Evolutionary conservation across 805 yeast genomes (phyloP).

Genomic region (Kodamaea laetipori): DNA sequence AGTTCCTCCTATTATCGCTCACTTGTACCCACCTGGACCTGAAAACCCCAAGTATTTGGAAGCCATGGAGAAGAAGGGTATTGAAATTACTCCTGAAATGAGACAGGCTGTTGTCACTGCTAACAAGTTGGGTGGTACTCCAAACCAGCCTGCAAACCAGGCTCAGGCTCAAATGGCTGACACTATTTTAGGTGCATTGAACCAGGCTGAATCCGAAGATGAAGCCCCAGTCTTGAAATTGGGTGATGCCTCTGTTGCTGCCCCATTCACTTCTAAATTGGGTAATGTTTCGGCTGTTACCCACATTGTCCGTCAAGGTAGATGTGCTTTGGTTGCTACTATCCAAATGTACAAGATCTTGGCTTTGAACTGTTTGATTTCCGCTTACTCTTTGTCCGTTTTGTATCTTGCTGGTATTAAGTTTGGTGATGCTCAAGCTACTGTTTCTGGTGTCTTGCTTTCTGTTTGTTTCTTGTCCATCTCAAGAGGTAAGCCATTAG

Average conservation of each 20-base stretch:
- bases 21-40: conserved; percentile 94
- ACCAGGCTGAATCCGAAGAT: conserved; percentile 61
- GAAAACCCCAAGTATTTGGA: conserved; percentile 82
- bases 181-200: conserved; percentile 56
- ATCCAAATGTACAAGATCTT: conserved; percentile 98
- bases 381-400: conserved; percentile 93
- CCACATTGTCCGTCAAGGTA: conserved; percentile 93
- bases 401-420: conserved; percentile 96
- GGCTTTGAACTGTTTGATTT: conserved; percentile 94
- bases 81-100: conserved; percentile 74
- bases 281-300: conserved; percentile 91
- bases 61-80: conserved; percentile 84
- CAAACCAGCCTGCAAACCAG: conserved; percentile 26
- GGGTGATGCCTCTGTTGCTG: conserved; percentile 99
- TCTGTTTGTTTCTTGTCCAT: conserved; percentile 94
- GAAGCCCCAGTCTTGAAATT: conserved; percentile 93
- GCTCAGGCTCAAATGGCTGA: conserved; percentile 50
- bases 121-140: conserved; percentile 31
- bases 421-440: conserved; percentile 98
- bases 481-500: conserved; percentile 89
- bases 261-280: conserved; percentile 95
- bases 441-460: conserved; percentile 88
- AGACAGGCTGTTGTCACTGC: conserved; percentile 59
- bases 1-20: conserved; percentile 86
- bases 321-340: conserved; percentile 95